These are phyloP conservation scores for Boletales sp. DNA, from an alignment of 768 basidiomycete genomes.

Conservation along the genomic window DNA sequence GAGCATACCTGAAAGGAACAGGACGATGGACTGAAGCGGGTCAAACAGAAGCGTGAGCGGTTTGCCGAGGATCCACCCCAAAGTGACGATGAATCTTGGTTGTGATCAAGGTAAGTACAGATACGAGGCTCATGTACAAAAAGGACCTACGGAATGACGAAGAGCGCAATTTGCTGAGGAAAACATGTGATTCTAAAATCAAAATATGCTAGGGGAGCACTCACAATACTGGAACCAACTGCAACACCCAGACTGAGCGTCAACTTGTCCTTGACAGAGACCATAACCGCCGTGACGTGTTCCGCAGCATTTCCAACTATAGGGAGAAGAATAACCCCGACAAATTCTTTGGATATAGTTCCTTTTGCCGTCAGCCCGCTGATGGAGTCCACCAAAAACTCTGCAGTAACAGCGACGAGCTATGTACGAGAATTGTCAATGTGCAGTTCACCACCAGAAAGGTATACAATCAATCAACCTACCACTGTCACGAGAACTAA, in stretches of 20 bases:
- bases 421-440: slow-evolving; percentile 16
- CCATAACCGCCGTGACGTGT: slow-evolving; percentile 88
- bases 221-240: slow-evolving; percentile 79
- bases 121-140: neutral
- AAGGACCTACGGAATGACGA: slow-evolving; percentile 55
- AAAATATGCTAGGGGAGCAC: slow-evolving; percentile 21
- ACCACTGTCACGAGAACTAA: slow-evolving; percentile 62
- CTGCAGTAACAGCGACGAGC: slow-evolving; percentile 56
- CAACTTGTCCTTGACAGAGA: slow-evolving; percentile 86
- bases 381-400: slow-evolving; percentile 78
- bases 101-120: slow-evolving; percentile 8
- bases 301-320: slow-evolving; percentile 93
- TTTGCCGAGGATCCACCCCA: slow-evolving; percentile 80
- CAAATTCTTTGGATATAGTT: slow-evolving; percentile 70
- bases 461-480: slow-evolving; percentile 19
- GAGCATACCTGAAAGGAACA: slow-evolving; percentile 23
- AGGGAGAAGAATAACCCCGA: slow-evolving; percentile 84
- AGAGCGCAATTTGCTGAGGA: slow-evolving; percentile 65
- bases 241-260: slow-evolving; percentile 86
- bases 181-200: neutral
- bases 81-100: slow-evolving; percentile 62
- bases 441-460: neutral
- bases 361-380: slow-evolving; percentile 59
- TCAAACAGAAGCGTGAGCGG: slow-evolving; percentile 82
- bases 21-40: slow-evolving; percentile 64